These are phyloP conservation scores for Balansia obtecta DNA, from an alignment of 2,329 filamentous ascomycete genomes.

Conservation along the genomic window DNA sequence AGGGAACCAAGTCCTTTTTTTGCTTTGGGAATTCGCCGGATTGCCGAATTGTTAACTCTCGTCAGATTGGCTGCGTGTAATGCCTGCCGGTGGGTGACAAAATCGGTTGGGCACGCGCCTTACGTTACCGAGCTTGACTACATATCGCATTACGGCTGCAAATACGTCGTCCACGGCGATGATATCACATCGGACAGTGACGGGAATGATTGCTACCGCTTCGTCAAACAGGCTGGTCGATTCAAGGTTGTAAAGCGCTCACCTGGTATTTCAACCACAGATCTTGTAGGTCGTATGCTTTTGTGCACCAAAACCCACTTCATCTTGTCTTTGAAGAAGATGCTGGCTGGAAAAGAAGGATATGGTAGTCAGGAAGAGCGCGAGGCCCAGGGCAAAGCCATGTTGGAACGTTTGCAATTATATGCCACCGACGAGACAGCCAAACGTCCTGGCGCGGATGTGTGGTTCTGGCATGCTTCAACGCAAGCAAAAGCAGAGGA, in stretches of 20 bases:
- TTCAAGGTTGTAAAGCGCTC: conserved; percentile 97
- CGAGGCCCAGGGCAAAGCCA: conserved; percentile 47
- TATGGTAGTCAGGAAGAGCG: conserved; percentile 57
- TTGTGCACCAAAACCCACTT: conserved; percentile 92
- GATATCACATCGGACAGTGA: conserved; percentile 92
- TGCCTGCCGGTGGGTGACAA: conserved; percentile 88
- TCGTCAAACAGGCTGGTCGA: conserved; percentile 83
- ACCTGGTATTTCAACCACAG: conserved; percentile 91
- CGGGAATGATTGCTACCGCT: conserved; percentile 94
- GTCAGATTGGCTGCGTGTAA: conserved; percentile 73
- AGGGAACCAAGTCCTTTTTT: conserved; percentile 5
- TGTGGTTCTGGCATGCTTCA: conserved; percentile 69
- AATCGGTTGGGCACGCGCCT: conserved; percentile 71
- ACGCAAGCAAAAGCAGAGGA: conserved; percentile 31
- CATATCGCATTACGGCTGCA: conserved; percentile 92
- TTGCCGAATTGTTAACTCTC: background rate
- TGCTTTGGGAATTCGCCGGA: background rate
- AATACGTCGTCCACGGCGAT: conserved; percentile 92
- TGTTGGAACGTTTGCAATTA: conserved; percentile 65
- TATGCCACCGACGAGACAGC: conserved; percentile 85
- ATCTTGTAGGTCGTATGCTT: conserved; percentile 95
- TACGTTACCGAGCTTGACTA: conserved; percentile 91
- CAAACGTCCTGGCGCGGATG: conserved; percentile 62
- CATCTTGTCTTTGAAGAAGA: conserved; percentile 63
- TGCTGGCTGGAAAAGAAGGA: conserved; percentile 60